Percentiles rank a stretch among this genome's conserved stretches.
These are phyloP conservation scores for Cardamine occulta DNA, from an alignment of 345 rosid genomes.

Conservation along the genomic window DNA sequence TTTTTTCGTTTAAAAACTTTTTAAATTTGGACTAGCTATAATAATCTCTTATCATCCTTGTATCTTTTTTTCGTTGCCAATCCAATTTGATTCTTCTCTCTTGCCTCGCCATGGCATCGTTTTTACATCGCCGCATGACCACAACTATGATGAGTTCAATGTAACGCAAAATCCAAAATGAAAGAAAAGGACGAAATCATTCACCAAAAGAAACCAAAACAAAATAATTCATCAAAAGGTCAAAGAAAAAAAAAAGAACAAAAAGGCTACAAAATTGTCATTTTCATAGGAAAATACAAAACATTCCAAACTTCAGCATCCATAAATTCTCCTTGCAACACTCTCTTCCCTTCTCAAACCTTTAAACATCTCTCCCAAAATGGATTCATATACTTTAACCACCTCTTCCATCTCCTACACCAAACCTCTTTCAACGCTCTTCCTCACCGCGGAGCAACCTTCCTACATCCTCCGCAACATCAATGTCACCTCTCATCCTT, in stretches of 20 bases:
- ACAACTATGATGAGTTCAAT: conserved; percentile 24
- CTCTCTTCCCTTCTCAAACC: conserved; percentile 11
- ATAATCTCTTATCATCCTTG: background rate
- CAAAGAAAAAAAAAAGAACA: background rate
- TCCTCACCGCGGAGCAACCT: conserved; percentile 46
- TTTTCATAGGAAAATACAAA: conserved; percentile 6
- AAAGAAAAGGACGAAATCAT: conserved; percentile 6
- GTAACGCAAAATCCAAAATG: conserved; percentile 19
- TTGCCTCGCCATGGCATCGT: background rate
- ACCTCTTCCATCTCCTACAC: conserved; percentile 80
- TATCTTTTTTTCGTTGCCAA: background rate
- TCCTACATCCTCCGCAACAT: conserved; percentile 67
- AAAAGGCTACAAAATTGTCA: background rate
- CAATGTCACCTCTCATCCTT: conserved; percentile 70
- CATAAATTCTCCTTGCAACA: conserved; percentile 24
- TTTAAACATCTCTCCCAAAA: conserved; percentile 18
- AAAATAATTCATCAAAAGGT: background rate
- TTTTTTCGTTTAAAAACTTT: background rate
- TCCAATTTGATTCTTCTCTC: background rate
- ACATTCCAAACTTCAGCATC: conserved; percentile 25
- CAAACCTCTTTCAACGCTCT: conserved; percentile 50
- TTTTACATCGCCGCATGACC: background rate
- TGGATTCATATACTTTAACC: conserved; percentile 56
- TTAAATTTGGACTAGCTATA: background rate
- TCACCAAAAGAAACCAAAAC: background rate